Evolutionary conservation across 495 filamentous ascomycete genomes (phyloP).

Genomic region (Talaromyces borbonicus): DNA sequence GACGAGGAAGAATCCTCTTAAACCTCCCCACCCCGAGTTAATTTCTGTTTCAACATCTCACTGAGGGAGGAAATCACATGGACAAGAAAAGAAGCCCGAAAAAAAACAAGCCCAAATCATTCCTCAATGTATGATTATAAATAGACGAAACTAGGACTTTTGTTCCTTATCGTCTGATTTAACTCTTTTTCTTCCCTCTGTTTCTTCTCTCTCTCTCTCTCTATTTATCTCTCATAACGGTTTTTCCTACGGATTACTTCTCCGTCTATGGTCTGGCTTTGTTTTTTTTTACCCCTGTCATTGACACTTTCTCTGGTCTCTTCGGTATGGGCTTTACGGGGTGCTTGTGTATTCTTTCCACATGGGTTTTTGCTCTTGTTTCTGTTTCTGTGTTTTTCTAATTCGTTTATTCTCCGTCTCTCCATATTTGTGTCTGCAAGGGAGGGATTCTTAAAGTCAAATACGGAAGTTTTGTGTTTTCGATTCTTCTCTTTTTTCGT

Average conservation of each 20-base stretch:
- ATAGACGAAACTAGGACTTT: too few species aligned
- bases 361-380: background rate
- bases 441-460: slow-evolving; percentile 3
- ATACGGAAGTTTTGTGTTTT: slow-evolving; percentile 3
- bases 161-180: too few species aligned
- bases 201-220: background rate
- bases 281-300: background rate
- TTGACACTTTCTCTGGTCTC: slow-evolving; percentile 7
- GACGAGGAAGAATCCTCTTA: slow-evolving; percentile 8
- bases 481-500: background rate
- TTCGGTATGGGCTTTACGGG: slow-evolving; percentile 8
- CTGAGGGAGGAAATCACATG: too few species aligned
- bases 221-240: background rate
- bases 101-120: background rate
- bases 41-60: background rate
- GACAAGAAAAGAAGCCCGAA: background rate
- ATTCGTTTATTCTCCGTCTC: too few species aligned
- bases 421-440: background rate
- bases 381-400: background rate
- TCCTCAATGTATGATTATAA: slow-evolving; percentile 6
- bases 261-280: background rate
- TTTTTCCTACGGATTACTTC: background rate
- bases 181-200: background rate
- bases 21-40: background rate
- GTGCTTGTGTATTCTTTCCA: slow-evolving; percentile 1